Evolutionary conservation across 306 rosid genomes (phyloP).

Genomic region (Aeschynomene evenia): DNA sequence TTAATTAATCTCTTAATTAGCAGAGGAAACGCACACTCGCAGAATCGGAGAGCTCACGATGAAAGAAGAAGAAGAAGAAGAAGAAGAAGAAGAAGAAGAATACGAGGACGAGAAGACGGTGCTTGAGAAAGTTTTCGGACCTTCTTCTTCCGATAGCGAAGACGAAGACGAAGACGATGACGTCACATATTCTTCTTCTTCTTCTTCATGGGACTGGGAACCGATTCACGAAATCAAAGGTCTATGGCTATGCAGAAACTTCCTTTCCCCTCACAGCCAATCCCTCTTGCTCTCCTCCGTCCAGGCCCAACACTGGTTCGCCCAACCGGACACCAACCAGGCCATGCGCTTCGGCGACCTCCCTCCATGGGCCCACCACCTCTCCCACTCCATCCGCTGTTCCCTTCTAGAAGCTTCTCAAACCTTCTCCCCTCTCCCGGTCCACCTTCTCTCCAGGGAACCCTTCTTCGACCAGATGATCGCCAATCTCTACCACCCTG

Average conservation of each 20-base stretch:
- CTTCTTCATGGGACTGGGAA: slow-evolving; percentile 30
- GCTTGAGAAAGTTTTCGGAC: slow-evolving; percentile 63
- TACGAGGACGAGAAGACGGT: slow-evolving; percentile 21
- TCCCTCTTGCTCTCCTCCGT: slow-evolving; percentile 54
- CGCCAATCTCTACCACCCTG: slow-evolving; percentile 65
- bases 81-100: slow-evolving; percentile 21
- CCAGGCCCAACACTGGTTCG: slow-evolving; percentile 44
- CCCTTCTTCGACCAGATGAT: slow-evolving; percentile 88
- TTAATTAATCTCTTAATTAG: background rate
- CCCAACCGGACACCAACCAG: slow-evolving; percentile 49
- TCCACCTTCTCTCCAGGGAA: slow-evolving; percentile 48
- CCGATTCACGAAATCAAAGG: slow-evolving; percentile 52
- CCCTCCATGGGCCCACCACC: slow-evolving; percentile 64
- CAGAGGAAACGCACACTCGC: background rate
- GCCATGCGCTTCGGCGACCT: slow-evolving; percentile 91
- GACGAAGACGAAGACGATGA: background rate
- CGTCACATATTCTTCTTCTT: too few species aligned
- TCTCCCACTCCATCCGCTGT: slow-evolving; percentile 48
- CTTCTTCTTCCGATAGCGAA: background rate
- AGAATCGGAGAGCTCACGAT: background rate
- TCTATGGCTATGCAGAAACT: slow-evolving; percentile 55
- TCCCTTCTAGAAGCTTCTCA: slow-evolving; percentile 29
- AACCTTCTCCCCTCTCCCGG: slow-evolving; percentile 31
- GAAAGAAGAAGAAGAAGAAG: background rate
- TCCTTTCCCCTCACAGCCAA: slow-evolving; percentile 53